Evolutionary conservation across 2,329 filamentous ascomycete species (phyloP).

Genomic region (Sclerotinia spermophila): DNA sequence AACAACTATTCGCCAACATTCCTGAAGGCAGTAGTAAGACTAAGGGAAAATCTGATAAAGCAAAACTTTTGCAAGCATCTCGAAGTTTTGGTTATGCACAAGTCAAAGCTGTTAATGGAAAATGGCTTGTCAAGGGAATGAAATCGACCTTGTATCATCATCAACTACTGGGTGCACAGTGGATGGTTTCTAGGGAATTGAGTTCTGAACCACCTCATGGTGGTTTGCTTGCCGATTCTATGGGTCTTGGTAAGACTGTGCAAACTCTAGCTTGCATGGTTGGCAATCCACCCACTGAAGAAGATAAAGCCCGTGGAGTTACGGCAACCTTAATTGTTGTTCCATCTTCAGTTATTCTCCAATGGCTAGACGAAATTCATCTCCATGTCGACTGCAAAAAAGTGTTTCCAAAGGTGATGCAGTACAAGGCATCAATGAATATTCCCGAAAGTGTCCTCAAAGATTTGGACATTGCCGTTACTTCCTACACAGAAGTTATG

Average conservation of each 20-base stretch:
- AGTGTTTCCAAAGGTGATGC: conserved; percentile 28
- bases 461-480: conserved; percentile 33
- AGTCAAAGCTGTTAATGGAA: conserved; percentile 36
- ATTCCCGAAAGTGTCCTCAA: conserved; percentile 20
- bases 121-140: conserved; percentile 49
- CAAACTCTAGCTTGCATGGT: conserved; percentile 42
- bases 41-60: conserved; percentile 37
- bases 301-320: conserved; percentile 34
- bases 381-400: conserved; percentile 24
- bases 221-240: conserved; percentile 57
- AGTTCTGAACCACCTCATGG: conserved; percentile 41
- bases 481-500: conserved; percentile 33
- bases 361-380: conserved; percentile 35
- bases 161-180: conserved; percentile 50
- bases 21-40: conserved; percentile 25
- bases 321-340: conserved; percentile 35
- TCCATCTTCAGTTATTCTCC: conserved; percentile 31
- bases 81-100: conserved; percentile 42
- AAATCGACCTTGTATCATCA: conserved; percentile 44
- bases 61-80: conserved; percentile 39
- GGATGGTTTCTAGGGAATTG: conserved; percentile 53
- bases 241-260: conserved; percentile 64
- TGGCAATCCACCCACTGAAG: conserved; percentile 41
- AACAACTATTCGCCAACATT: conserved; percentile 30
- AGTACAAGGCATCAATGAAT: conserved; percentile 25